Base-by-base conservation (phyloP, 768 basidiomycete genomes). In the Trametes villosa region DNA sequence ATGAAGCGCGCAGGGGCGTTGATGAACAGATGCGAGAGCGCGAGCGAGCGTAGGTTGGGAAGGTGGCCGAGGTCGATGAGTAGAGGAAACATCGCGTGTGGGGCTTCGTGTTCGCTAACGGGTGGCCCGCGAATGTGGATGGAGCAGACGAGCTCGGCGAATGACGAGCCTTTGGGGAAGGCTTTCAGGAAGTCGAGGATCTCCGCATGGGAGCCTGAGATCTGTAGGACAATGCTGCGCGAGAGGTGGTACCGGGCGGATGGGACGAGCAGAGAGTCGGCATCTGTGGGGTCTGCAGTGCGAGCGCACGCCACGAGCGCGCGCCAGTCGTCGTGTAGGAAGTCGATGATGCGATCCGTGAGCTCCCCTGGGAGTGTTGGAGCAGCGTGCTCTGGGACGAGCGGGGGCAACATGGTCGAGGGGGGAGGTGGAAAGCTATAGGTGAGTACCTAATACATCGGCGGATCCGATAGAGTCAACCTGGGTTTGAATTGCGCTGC, bases 321-420 rank as follows among this genome's bases (percentile, higher is more conserved):
- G 22, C 36, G 50, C 50, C 50, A 52, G 50, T 52, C 50, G 34
- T 52, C 50, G 15, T 52, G 34, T 9, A 52, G 34, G n/a, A 52
- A 52, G 50, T 52, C 50, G 50, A 52, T n/a, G 33, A 52, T 52
- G 22, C 34, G 50, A 17, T 52, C 50, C 12, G n/a, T 22, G 36
- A 52, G 50, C 38, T 52, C 50, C 13, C 34, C 50, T 2, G 50
- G 36, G 1, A 52, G 47, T 17, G 13, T 18, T 11, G 36, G 13
- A 38, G 36, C 4, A 38, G 36, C 13, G 36, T n/a, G n/a, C n/a
- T n/a, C n/a, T n/a, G 36, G 13, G 36, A 15, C 36, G 15, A 38
- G 8, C 13, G 36, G 6, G 36, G 36, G 5, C 36, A 18, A 38
- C 36, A 38, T 38, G 15, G 36, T 38, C 8, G 6, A 15, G 15